Evolutionary conservation across 768 basidiomycete genomes (phyloP), one percentile per base, ranked within the genome.

Genomic region (Grammothele lineata): DNA sequence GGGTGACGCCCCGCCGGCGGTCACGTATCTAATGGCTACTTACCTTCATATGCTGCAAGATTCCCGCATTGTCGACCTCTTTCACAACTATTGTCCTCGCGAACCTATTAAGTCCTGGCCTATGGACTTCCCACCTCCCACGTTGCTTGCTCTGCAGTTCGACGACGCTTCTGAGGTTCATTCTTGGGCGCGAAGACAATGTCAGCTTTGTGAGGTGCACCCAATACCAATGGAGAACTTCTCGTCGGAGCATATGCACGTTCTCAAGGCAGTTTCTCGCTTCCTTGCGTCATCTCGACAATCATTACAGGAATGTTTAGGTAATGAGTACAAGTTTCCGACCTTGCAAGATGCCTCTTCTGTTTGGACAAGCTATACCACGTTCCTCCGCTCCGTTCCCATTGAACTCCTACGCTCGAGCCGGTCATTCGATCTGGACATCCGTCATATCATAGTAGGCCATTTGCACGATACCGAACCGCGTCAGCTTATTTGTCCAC

Each of bases 11-110:
- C 73, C 78, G 3, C 64, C 77, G n/a, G 74, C 77, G 0, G 59
- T 80, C 18, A 53, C 80, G 5, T 85, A 83, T 57, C 82, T 82
- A 47, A 75, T 82, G 50, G 59, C 88, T 45, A 77, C 76, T 18
- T 87, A 84, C 62, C 69, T 81, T 59, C 65, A 66, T 17, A 66
- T 87, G 44, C 73, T 87, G 38, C 71, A 69, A 34, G 74, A 84
- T 51, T 52, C 70, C 1, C 63, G 67, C 27, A 65, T 91, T 39
- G 59, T 74, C 45, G 51, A 61, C 6, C 55, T 76, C 27, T 57
- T 83, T 25, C 62, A 69, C 36, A 46, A 59, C 19, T 58, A 64
- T 37, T 53, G 70, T 27, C 75, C 80, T 11, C 51, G 62, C n/a
- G 51, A 56, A 15, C 36, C 55, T 14, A 57, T 80, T 34, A 48